phyloP scores from a whole-genome alignment of 2,329 filamentous ascomycete species.

The Ophiostoma populinum region DNA sequence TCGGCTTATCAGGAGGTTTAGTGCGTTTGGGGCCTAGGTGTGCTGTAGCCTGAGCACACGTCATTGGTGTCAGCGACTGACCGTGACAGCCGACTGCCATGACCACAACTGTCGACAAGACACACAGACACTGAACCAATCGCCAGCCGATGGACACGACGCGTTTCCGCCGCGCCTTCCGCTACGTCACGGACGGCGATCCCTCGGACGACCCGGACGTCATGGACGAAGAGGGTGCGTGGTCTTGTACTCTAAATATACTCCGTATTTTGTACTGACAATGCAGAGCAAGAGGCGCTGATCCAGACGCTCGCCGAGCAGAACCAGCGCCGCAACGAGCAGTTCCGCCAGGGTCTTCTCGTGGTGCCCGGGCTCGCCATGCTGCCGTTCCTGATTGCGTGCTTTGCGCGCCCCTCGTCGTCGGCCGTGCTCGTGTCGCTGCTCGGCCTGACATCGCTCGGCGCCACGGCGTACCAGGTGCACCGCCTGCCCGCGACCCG shows the following conservation, averaged over 20 bases:
- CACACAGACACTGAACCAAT: neutral
- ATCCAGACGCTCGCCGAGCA: constrained; percentile 36
- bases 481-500: constrained; percentile 33
- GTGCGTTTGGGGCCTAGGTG: too few species aligned
- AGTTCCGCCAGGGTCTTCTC: constrained; percentile 38
- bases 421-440: constrained; percentile 26
- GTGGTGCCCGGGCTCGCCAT: constrained; percentile 23
- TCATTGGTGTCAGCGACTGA: constrained; percentile 2
- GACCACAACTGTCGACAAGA: neutral
- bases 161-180: constrained; percentile 60
- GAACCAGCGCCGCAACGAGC: constrained; percentile 39
- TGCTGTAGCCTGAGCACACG: constrained; percentile 1
- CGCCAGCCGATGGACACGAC: constrained; percentile 20
- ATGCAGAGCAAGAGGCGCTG: constrained; percentile 44
- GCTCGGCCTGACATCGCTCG: constrained; percentile 44
- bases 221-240: constrained; percentile 65
- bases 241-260: too few species aligned
- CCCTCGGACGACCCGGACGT: constrained; percentile 37
- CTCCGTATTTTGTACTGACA: neutral
- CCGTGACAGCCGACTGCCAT: neutral
- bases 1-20: constrained; percentile 2
- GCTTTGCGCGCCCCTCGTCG: constrained; percentile 17
- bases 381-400: constrained; percentile 17
- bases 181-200: constrained; percentile 46
- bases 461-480: constrained; percentile 44